A percentile compares a stretch with the other conserved stretches of the same genome.
Conservation (phyloP, 495 filamentous ascomycete species). For the Trichoderma erinaceum region DNA sequence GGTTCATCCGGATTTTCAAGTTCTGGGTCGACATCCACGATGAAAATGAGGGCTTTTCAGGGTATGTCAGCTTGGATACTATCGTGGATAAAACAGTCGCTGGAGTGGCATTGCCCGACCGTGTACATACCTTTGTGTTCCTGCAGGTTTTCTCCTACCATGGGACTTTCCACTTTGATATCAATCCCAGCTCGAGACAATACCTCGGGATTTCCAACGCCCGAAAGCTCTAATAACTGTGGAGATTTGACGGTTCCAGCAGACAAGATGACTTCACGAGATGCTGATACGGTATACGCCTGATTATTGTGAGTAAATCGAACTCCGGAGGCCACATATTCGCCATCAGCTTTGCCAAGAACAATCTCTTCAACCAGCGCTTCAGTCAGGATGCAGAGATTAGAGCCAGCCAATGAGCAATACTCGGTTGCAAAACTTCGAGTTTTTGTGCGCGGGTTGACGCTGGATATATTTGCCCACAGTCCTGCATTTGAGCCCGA, state of each 20-base stretch:
- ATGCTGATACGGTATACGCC: slow-evolving; percentile 1
- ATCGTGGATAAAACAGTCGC: not conserved
- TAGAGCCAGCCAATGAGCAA: not conserved
- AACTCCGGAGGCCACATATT: not conserved
- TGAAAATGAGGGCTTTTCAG: not conserved
- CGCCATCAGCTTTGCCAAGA: not conserved
- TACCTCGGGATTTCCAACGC: slow-evolving; percentile 14
- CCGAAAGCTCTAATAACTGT: slow-evolving; percentile 28
- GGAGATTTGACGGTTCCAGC: slow-evolving; percentile 37
- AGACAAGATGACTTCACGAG: slow-evolving; percentile 38
- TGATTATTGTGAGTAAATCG: slow-evolving; percentile 18
- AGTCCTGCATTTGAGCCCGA: not conserved
- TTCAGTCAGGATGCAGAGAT: slow-evolving; percentile 14
- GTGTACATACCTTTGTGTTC: slow-evolving; percentile 30
- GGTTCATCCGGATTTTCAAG: slow-evolving; percentile 1
- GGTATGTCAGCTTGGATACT: not conserved
- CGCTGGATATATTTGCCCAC: not conserved
- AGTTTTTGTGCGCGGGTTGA: slow-evolving; percentile 11
- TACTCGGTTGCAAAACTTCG: slow-evolving; percentile 4
- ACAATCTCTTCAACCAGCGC: not conserved
- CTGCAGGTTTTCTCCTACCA: slow-evolving; percentile 44
- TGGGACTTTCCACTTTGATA: slow-evolving; percentile 32
- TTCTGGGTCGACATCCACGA: not conserved
- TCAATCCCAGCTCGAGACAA: slow-evolving; percentile 22
- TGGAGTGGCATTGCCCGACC: not conserved